Percentiles rank a stretch among this genome's conserved stretches.
phyloP scores from a whole-genome alignment of 1,139 yeast species.

The Kodamaea arcana region DNA sequence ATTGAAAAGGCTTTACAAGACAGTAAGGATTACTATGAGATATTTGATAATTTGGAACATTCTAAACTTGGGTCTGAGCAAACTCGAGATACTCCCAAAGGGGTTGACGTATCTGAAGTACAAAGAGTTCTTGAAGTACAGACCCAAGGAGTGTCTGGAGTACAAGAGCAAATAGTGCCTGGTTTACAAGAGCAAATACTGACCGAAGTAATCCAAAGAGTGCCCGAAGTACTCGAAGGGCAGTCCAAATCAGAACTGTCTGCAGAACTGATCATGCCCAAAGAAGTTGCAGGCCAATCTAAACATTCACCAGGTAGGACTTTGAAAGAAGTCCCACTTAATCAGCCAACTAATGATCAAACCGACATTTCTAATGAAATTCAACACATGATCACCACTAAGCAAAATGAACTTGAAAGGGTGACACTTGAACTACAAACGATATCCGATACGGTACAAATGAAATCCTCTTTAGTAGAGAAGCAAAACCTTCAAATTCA shows the following conservation, averaged over 20 bases:
- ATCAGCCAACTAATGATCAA: not conserved
- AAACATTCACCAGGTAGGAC: no score
- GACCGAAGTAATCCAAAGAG: no score
- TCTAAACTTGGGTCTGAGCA: conserved; percentile 7
- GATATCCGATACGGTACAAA: not conserved
- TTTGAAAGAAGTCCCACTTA: no score
- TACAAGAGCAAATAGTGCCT: no score
- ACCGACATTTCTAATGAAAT: not conserved
- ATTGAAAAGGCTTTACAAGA: conserved; percentile 12
- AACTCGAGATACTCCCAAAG: no score
- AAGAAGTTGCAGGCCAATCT: no score
- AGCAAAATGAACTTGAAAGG: not conserved
- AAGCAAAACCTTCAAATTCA: conserved; percentile 1
- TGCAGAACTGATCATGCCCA: no score
- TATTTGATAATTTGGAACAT: conserved; percentile 2
- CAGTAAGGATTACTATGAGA: conserved; percentile 6
- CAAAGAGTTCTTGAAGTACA: not conserved
- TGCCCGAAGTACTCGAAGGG: no score
- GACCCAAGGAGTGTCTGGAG: no score
- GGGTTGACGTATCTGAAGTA: no score
- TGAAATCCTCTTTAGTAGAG: not conserved
- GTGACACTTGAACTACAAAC: not conserved
- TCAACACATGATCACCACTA: not conserved
- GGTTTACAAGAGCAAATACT: conserved; percentile 7
- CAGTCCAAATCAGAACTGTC: no score